phyloP scores from a whole-genome alignment of 352 stramenopile species.

The Blastocystis sp. region DNA sequence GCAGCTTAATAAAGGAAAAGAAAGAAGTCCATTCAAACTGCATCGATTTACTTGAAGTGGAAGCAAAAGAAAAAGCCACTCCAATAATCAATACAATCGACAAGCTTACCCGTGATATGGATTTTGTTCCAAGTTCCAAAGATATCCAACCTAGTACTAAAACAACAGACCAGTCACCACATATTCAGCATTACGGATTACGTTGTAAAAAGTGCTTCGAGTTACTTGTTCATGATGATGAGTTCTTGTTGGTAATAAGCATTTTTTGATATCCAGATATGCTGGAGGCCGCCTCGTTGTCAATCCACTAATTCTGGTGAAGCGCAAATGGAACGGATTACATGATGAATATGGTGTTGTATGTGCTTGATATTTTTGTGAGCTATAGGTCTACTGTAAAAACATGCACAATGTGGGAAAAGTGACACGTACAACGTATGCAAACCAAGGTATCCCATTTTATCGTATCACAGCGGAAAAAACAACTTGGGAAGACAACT shows the following conservation, averaged over 20 bases:
- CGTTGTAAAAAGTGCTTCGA: conserved; percentile 57
- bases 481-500: conserved; percentile 54
- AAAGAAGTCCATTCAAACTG: neutral
- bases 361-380: neutral
- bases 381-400: neutral
- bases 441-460: conserved; percentile 51
- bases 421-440: conserved; percentile 10
- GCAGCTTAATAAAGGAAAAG: neutral
- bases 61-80: neutral
- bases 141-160: neutral
- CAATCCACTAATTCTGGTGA: conserved; percentile 3
- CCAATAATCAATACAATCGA: neutral
- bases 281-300: neutral
- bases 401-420: conserved; percentile 56
- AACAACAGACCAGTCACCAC: neutral
- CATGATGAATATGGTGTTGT: conserved; percentile 2
- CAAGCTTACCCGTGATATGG: neutral
- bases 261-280: neutral
- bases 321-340: conserved; percentile 1
- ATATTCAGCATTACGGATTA: conserved; percentile 11
- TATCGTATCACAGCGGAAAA: conserved; percentile 11
- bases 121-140: neutral
- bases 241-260: neutral
- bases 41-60: neutral
- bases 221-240: conserved; percentile 42